Evolutionary conservation across 2,329 filamentous ascomycete genomes (phyloP).

Genomic region (Pseudonectria foliicola): DNA sequence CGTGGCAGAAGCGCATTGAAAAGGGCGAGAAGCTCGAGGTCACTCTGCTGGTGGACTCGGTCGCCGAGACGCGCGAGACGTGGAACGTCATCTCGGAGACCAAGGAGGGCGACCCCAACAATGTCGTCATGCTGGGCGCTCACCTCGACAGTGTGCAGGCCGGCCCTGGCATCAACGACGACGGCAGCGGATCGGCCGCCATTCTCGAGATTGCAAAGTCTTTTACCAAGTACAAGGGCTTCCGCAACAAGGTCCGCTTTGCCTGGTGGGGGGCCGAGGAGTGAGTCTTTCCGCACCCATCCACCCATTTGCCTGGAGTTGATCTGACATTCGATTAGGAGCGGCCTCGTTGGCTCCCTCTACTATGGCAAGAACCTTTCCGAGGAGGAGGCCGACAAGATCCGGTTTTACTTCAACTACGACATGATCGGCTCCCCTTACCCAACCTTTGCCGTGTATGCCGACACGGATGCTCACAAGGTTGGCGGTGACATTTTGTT

Average conservation of each 20-base stretch:
- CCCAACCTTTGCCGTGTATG: constrained; percentile 34
- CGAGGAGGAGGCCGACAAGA: constrained; percentile 40
- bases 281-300: constrained; percentile 20
- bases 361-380: constrained; percentile 32
- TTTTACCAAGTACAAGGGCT: constrained; percentile 30
- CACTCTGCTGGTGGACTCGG: constrained; percentile 30
- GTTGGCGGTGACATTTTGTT: constrained; percentile 27
- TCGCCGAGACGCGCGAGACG: constrained; percentile 28
- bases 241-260: constrained; percentile 37
- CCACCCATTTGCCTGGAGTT: too few relatives aligned
- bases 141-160: constrained; percentile 34
- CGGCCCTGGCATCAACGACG: constrained; percentile 35
- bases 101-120: constrained; percentile 35
- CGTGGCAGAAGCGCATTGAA: constrained; percentile 28
- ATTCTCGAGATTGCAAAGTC: constrained; percentile 32
- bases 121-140: constrained; percentile 35
- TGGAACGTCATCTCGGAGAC: constrained; percentile 38
- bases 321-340: constrained; percentile 20
- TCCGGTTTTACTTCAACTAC: constrained; percentile 62
- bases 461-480: constrained; percentile 32
- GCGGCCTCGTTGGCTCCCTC: constrained; percentile 36
- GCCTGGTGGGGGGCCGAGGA: constrained; percentile 39
- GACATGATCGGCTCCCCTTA: constrained; percentile 56
- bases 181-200: constrained; percentile 32
- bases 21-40: constrained; percentile 28